These are phyloP conservation scores for Kockovaella imperatae DNA, from an alignment of 768 basidiomycete species.

Conservation along the genomic window DNA sequence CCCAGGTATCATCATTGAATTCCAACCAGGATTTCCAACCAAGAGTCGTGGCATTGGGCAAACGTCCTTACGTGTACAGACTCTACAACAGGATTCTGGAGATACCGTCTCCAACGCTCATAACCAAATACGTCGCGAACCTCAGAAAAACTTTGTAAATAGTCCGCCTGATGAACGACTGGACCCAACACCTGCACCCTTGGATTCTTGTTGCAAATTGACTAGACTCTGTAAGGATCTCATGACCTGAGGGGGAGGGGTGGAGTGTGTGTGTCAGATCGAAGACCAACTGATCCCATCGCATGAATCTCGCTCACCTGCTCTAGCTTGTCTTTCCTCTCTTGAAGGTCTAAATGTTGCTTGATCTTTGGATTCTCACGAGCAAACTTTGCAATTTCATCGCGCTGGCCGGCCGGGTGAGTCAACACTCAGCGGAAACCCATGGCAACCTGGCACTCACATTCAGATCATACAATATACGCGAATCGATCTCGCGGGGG, in stretches of 20 bases:
- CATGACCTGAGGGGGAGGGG: conserved; percentile 60
- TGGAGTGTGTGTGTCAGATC: neutral
- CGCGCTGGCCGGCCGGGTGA: conserved; percentile 47
- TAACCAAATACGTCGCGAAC: too few relatives aligned
- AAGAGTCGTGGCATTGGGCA: too few relatives aligned
- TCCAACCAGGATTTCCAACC: too few relatives aligned
- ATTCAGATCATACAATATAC: conserved; percentile 86
- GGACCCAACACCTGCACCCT: neutral
- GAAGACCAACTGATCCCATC: too few relatives aligned
- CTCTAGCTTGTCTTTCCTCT: conserved; percentile 93
- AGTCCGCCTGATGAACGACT: conserved; percentile 38
- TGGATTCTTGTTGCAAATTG: conserved; percentile 74
- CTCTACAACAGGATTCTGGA: too few relatives aligned
- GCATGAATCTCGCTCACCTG: conserved; percentile 53
- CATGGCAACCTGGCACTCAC: too few relatives aligned
- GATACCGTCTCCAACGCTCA: neutral
- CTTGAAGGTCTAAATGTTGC: conserved; percentile 84
- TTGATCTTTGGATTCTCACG: conserved; percentile 87
- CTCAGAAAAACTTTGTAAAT: conserved; percentile 45
- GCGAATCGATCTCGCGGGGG: conserved; percentile 92
- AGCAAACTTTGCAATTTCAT: conserved; percentile 83
- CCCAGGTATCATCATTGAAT: too few relatives aligned
- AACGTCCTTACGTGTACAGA: too few relatives aligned
- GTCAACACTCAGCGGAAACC: neutral
- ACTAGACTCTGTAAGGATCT: conserved; percentile 88